Percentiles rank a stretch among this genome's conserved stretches.
These are phyloP conservation scores for Blastobotrys elegans DNA, from an alignment of 1,139 yeast species.

Conservation along the genomic window DNA sequence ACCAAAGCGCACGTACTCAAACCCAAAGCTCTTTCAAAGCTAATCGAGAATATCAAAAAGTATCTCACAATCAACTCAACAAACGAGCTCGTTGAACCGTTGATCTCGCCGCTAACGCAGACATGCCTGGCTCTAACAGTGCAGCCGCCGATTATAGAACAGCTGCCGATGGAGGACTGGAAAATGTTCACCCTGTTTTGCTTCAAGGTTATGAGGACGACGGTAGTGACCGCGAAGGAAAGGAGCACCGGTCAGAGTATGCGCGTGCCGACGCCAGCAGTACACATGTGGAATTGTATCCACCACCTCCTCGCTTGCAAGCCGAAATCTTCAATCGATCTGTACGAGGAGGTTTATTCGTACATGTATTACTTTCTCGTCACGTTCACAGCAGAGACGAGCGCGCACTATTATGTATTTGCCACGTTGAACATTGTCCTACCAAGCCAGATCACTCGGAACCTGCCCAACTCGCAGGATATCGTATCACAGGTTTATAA, in stretches of 20 bases:
- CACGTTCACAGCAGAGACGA: slow-evolving; percentile 17
- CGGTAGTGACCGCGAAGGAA: not conserved
- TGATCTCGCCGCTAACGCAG: slow-evolving; percentile 18
- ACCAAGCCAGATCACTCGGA: slow-evolving; percentile 3
- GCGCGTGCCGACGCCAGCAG: slow-evolving; percentile 5
- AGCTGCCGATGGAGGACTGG: slow-evolving; percentile 25
- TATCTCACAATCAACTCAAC: slow-evolving; percentile 12
- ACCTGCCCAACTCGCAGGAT: not conserved
- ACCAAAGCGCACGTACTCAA: slow-evolving; percentile 9
- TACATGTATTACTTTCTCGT: slow-evolving; percentile 13
- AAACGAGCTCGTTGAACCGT: slow-evolving; percentile 16
- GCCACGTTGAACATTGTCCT: slow-evolving; percentile 15
- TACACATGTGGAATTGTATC: slow-evolving; percentile 10
- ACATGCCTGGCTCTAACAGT: slow-evolving; percentile 15
- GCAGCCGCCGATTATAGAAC: slow-evolving; percentile 24
- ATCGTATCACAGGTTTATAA: not conserved
- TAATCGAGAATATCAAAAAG: slow-evolving; percentile 15
- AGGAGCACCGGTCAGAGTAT: not conserved
- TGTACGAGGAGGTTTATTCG: slow-evolving; percentile 3
- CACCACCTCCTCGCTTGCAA: slow-evolving; percentile 7
- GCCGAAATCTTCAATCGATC: slow-evolving; percentile 3
- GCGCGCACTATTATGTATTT: slow-evolving; percentile 19
- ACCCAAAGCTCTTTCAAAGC: slow-evolving; percentile 13
- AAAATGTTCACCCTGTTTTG: slow-evolving; percentile 11
- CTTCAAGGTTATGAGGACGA: slow-evolving; percentile 1